Percentiles rank a stretch among this genome's conserved stretches.
Conservation (phyloP, 2,329 filamentous ascomycete genomes). For the Aspergillus viridinutans region DNA sequence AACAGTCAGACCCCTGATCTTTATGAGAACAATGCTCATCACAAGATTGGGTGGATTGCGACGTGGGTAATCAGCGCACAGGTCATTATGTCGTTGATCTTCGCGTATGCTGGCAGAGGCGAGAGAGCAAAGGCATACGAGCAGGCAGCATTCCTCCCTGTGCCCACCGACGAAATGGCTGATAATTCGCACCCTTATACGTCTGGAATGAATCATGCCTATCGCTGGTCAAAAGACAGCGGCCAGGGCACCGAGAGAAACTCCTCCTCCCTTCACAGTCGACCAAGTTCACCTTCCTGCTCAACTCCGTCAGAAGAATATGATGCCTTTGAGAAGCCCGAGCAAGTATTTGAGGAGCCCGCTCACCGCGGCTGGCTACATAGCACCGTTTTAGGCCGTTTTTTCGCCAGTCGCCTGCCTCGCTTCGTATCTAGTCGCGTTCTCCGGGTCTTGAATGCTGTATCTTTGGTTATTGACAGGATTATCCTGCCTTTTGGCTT, state of each 20-base stretch:
- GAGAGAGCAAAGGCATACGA: slow-evolving; percentile 42
- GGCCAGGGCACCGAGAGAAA: slow-evolving; percentile 69
- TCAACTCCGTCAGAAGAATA: slow-evolving; percentile 47
- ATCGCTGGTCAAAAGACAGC: slow-evolving; percentile 66
- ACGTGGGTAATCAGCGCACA: slow-evolving; percentile 70
- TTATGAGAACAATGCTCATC: slow-evolving; percentile 82
- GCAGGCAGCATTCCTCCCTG: slow-evolving; percentile 58
- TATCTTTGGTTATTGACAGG: slow-evolving; percentile 69
- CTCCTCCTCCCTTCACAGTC: slow-evolving; percentile 63
- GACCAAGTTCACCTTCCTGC: slow-evolving; percentile 58
- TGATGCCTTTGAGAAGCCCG: slow-evolving; percentile 46
- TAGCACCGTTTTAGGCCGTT: slow-evolving; percentile 45
- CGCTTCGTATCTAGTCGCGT: slow-evolving; percentile 53
- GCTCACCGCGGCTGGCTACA: slow-evolving; percentile 41
- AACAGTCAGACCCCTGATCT: slow-evolving; percentile 78
- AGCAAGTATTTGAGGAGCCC: slow-evolving; percentile 42
- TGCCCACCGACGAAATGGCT: slow-evolving; percentile 54
- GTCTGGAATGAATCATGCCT: slow-evolving; percentile 34
- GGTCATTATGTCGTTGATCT: slow-evolving; percentile 63
- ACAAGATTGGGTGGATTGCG: slow-evolving; percentile 80
- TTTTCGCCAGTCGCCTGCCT: slow-evolving; percentile 53
- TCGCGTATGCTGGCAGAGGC: slow-evolving; percentile 53
- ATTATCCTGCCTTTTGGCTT: slow-evolving; percentile 76
- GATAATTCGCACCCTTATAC: slow-evolving; percentile 48
- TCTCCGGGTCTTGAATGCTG: slow-evolving; percentile 55